phyloP scores from a whole-genome alignment of 805 yeast species.

The Myxozyma sirexii region DNA sequence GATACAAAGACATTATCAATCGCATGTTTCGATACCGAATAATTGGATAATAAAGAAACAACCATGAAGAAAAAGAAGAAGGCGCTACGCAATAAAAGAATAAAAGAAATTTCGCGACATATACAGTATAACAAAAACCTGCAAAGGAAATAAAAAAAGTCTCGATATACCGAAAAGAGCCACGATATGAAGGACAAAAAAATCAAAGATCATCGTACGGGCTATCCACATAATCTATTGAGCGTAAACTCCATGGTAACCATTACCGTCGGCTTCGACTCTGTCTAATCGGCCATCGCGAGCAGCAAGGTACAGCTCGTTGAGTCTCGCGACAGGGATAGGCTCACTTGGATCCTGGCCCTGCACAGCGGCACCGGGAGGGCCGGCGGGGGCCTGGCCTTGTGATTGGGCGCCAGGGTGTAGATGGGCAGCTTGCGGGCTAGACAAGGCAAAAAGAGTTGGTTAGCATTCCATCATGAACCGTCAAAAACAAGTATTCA shows the following conservation, averaged over 20 bases:
- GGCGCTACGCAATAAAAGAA: not conserved
- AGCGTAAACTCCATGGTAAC: constrained; percentile 48
- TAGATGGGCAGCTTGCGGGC: constrained; percentile 34
- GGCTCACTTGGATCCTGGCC: constrained; percentile 43
- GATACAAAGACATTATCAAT: constrained; percentile 10
- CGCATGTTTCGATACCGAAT: too few relatives aligned
- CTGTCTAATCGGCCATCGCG: constrained; percentile 59
- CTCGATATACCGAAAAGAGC: too few relatives aligned
- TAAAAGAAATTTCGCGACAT: too few relatives aligned
- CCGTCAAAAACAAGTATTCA: constrained; percentile 4
- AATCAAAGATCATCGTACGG: not conserved
- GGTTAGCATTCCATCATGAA: constrained; percentile 12
- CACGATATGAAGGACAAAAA: too few relatives aligned
- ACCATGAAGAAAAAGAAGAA: not conserved
- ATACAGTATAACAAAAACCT: too few relatives aligned
- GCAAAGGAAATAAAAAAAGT: too few relatives aligned
- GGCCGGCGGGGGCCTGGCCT: constrained; percentile 24
- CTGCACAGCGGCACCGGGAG: constrained; percentile 32
- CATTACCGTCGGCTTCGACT: constrained; percentile 52
- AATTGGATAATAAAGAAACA: too few relatives aligned
- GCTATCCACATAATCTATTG: constrained; percentile 38
- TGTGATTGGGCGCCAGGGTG: constrained; percentile 25
- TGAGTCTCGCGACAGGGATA: constrained; percentile 49
- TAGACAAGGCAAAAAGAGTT: not conserved
- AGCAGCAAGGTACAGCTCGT: constrained; percentile 57